A percentile compares a stretch with the other conserved stretches of the same genome.
These are phyloP conservation scores for Dendrocalamus sinicus DNA, from an alignment of 176 grass and related monocot genomes.

Conservation along the genomic window DNA sequence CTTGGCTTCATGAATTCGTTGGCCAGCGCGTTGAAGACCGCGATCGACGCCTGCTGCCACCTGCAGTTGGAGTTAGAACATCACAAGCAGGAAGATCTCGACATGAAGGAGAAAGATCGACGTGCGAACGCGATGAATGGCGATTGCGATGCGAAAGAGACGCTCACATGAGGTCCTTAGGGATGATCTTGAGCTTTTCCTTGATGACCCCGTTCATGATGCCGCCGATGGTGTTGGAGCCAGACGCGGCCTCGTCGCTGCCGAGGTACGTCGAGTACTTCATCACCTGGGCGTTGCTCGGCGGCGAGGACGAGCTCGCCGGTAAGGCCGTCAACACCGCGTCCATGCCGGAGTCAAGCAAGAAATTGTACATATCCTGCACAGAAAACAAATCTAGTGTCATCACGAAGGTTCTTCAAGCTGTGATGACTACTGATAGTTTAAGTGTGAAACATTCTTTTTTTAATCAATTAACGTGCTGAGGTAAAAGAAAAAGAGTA, in stretches of 20 bases:
- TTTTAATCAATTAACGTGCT: not conserved
- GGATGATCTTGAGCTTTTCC: constrained; percentile 70
- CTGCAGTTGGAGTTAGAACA: not conserved
- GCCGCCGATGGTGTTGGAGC: constrained; percentile 25
- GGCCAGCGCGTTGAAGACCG: constrained; percentile 36
- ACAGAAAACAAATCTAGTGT: not conserved
- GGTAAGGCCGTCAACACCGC: not conserved
- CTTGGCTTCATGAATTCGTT: constrained; percentile 67
- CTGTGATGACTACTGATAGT: no score
- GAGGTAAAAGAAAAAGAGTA: not conserved
- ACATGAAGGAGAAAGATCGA: not conserved
- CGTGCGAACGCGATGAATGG: not conserved
- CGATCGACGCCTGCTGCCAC: constrained; percentile 18
- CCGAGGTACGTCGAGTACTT: constrained; percentile 57
- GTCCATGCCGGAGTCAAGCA: constrained; percentile 58
- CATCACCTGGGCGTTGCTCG: not conserved
- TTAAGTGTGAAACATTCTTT: not conserved
- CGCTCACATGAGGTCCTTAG: constrained; percentile 46
- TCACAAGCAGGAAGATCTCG: not conserved
- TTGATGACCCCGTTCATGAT: constrained; percentile 70
- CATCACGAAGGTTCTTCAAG: no score
- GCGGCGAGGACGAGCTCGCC: not conserved
- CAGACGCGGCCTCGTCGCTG: constrained; percentile 18
- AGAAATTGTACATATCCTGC: constrained; percentile 73
- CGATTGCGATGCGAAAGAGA: not conserved